Percentiles rank a stretch among this genome's conserved stretches.
phyloP scores from a whole-genome alignment of 768 basidiomycete genomes.

The Fomitopsis serialis region DNA sequence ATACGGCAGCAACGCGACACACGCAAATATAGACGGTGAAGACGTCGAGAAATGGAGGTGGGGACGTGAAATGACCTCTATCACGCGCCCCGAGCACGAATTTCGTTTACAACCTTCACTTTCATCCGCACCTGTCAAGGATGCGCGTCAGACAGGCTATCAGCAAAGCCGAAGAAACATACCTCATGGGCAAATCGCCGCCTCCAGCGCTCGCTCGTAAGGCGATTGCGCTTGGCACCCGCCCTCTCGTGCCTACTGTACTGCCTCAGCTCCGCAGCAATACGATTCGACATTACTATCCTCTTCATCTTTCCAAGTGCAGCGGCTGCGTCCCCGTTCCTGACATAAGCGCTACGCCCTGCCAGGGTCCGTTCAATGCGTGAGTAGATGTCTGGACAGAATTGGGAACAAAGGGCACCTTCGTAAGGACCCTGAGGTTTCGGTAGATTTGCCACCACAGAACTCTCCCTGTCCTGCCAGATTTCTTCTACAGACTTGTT shows the following conservation, averaged over 20 bases:
- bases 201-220: slow-evolving; percentile 75
- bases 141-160: slow-evolving; percentile 12
- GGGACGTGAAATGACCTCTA: slow-evolving; percentile 6
- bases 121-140: slow-evolving; percentile 71
- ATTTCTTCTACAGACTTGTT: slow-evolving; percentile 27
- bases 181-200: slow-evolving; percentile 77
- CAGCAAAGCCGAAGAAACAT: slow-evolving; percentile 21
- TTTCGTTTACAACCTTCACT: slow-evolving; percentile 74
- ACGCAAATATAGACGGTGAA: background rate
- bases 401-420: slow-evolving; percentile 33
- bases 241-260: slow-evolving; percentile 75
- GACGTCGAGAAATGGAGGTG: background rate
- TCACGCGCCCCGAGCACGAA: slow-evolving; percentile 70
- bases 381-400: background rate
- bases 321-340: background rate
- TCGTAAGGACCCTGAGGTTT: slow-evolving; percentile 49
- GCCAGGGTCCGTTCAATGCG: no score
- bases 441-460: slow-evolving; percentile 15
- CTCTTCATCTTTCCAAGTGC: no score
- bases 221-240: slow-evolving; percentile 70
- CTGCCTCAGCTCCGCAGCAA: slow-evolving; percentile 45
- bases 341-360: slow-evolving; percentile 61
- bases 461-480: slow-evolving; percentile 32
- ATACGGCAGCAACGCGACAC: background rate
- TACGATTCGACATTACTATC: no score